These are phyloP conservation scores for Gilbertella persicaria DNA, from an alignment of 371 early-diverging fungal genomes.

Conservation along the genomic window DNA sequence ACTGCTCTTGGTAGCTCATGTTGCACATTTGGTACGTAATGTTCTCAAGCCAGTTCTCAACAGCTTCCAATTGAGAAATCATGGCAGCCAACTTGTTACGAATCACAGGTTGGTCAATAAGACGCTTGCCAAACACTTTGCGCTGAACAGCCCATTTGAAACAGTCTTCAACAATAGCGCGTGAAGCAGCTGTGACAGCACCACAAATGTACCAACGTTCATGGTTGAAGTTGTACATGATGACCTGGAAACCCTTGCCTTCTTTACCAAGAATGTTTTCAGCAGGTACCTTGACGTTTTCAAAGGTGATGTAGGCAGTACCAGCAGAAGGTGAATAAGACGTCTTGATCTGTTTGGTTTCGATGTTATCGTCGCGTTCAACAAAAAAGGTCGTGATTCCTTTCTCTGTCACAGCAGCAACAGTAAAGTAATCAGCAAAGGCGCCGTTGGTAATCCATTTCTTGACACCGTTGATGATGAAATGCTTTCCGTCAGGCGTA, in stretches of 20 bases:
- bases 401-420: constrained; percentile 71
- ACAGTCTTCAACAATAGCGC: constrained; percentile 81
- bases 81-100: constrained; percentile 70
- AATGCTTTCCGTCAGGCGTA: constrained; percentile 68
- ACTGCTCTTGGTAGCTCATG: constrained; percentile 58
- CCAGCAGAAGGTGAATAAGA: constrained; percentile 71
- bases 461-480: constrained; percentile 60
- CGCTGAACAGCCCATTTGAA: constrained; percentile 53
- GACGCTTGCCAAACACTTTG: constrained; percentile 81
- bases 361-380: constrained; percentile 60
- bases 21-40: constrained; percentile 64
- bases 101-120: constrained; percentile 73
- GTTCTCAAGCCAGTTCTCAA: constrained; percentile 56
- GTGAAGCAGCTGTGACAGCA: constrained; percentile 78
- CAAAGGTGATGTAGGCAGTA: constrained; percentile 69
- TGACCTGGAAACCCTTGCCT: constrained; percentile 85
- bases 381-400: constrained; percentile 75
- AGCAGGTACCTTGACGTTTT: constrained; percentile 84
- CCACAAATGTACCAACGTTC: constrained; percentile 80
- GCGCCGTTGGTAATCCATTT: constrained; percentile 88
- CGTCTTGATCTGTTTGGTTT: constrained; percentile 68
- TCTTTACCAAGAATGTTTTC: constrained; percentile 85
- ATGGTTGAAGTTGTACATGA: constrained; percentile 79
- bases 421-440: constrained; percentile 62
- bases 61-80: constrained; percentile 58